Conservation (phyloP, 441 rosid species). For the Corymbia calophylla region DNA sequence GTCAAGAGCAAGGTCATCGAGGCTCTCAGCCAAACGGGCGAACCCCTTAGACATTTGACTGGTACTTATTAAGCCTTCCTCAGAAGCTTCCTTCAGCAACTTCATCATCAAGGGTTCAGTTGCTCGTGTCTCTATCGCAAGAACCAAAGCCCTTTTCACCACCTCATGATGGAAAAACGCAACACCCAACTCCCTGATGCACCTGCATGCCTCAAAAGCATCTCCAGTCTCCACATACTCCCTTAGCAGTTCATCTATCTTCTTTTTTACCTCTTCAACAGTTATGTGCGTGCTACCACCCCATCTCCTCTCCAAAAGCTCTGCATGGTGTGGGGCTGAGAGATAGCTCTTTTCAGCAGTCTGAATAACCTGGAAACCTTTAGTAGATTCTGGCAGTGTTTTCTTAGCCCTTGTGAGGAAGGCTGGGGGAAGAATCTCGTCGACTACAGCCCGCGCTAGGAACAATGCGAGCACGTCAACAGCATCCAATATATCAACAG, state of each 20-base stretch:
- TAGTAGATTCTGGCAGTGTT: constrained; percentile 70
- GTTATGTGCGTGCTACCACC: constrained; percentile 93
- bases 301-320: constrained; percentile 95
- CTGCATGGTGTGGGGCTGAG: constrained; percentile 98
- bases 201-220: constrained; percentile 84
- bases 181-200: constrained; percentile 87
- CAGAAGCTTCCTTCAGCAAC: constrained; percentile 83
- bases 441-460: constrained; percentile 91
- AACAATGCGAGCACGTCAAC: constrained; percentile 89
- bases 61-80: constrained; percentile 90
- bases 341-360: constrained; percentile 97
- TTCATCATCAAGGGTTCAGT: constrained; percentile 61
- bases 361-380: constrained; percentile 76
- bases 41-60: constrained; percentile 97
- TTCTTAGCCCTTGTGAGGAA: constrained; percentile 83
- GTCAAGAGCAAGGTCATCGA: constrained; percentile 94
- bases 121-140: constrained; percentile 73
- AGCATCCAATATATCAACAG: constrained; percentile 86
- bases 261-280: constrained; percentile 92
- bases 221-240: constrained; percentile 86
- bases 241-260: constrained; percentile 74
- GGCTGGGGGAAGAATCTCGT: constrained; percentile 92
- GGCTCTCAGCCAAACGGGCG: constrained; percentile 75
- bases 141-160: constrained; percentile 89
- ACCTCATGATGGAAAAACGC: constrained; percentile 98